Base-by-base conservation (phyloP, 2,329 filamentous ascomycete species). In the Trichoderma pleuroti region DNA sequence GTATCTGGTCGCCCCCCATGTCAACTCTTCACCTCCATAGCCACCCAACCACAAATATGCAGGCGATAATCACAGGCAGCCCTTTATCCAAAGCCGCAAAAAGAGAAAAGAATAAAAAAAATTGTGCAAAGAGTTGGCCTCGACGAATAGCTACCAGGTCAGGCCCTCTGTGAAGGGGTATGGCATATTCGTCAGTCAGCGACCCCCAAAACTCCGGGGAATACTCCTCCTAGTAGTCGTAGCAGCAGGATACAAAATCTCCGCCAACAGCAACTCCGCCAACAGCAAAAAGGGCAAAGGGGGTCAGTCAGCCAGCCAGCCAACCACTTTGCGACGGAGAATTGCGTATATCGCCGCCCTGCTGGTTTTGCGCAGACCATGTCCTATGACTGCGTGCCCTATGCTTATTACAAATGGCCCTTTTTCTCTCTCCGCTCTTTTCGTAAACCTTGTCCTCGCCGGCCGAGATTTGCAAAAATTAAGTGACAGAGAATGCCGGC, bases 281-380 rank as follows among this genome's bases (percentile, higher is more conserved):
- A 56, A 34, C 32, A 57, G n/a, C 21, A 66, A 56, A 42, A n/a
- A n/a, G n/a, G n/a, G n/a, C n/a, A n/a, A n/a, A n/a, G n/a, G 36
- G 63, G 24, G n/a, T 49, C n/a, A 56, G 42, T n/a, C 32, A 36
- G 42, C 62, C 62, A 52, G 5, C 46, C 46, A 52, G 24, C 62
- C 5, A 28, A 28, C 26, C 32, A 52, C 28, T 49, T 42, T 36
- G 52, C 16, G 24, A 39, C 54, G 65, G 65, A 68, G 65, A 68
- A 68, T 59, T 68, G 65, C 56, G 42, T 60, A 60, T 60, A 60
- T 68, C 54, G 39, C 65, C 65, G 65, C 54, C 39, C n/a, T 36
- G 18, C 14, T 54, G 14, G 16, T 54, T 54, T n/a, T 65, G 49
- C 26, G 32, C 34, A 24, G 28, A 46, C 14, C 8, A 26, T 26